Evolutionary conservation across 1,284 basidiomycete genomes (phyloP), one percentile per base, ranked within the genome.

Genomic region (Chondrostereum purpureum): DNA sequence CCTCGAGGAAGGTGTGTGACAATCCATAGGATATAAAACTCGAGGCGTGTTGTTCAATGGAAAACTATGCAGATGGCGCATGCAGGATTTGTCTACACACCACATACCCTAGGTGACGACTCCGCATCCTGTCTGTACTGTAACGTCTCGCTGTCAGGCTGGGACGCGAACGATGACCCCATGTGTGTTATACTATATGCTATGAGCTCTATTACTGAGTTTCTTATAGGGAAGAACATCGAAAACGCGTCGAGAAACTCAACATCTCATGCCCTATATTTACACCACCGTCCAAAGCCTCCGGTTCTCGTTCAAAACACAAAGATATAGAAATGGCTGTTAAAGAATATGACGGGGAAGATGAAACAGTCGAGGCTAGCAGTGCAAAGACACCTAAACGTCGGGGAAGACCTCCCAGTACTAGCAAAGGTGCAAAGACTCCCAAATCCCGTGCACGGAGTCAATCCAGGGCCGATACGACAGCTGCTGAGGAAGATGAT

Each of bases 111-210:
- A 3, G 79, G 74, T 2, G 83, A 88, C 48, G 90, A 93, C 58
- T 77, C 79, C 0, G 87, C 79, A 0, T 77, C 78, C 0, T 93
- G 90, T 59, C 68, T 90, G 2, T 87, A 90, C 54, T 93, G 90
- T 59, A 69, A 77, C 38, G 70, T 83, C 31, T 72, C 79, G 3
- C 72, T 92, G 2, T 79, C 79, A 47, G 87, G 85, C 4, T 93
- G 90, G 90, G 88, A 90, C 47, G 66, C 70, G 24, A 77, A 74
- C 10, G 90, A 93, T 58, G 80, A 92, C 58, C 90, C 90, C 17
- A 61, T 79, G 90, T 87, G 63, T 44, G 80, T 63, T 33, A 23
- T 31, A 57, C 50, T 18, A 13, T 18, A 16, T 41, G 14, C 36
- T 24, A 33, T 34, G 33, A 39, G 39, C 4, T 42, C 3, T 8